Base-by-base conservation (phyloP, 176 grass and related monocot genomes). In the Tillandsia leiboldiana region DNA sequence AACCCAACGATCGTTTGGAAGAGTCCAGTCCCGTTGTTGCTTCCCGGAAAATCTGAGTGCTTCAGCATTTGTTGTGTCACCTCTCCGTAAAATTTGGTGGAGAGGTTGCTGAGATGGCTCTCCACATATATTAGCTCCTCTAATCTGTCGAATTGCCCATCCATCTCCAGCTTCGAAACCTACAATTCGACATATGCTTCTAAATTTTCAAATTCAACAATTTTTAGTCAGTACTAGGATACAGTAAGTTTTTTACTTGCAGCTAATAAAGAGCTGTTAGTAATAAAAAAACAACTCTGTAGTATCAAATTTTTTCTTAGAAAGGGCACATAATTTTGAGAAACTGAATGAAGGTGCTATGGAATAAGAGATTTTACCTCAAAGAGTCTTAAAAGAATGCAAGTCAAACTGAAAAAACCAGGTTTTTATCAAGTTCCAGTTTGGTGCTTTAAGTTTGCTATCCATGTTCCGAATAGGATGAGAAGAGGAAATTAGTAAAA, bases 11-110 rank as follows among this genome's bases (percentile, higher is more conserved):
- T 86, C 3, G 91, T 91, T 72, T 91, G 91, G 87, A 96, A 96
- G 33, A 91, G 85, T 51, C 91, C 88, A 14, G 91, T 91, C 63
- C 91, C 87, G 22, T 96, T 96, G 87, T 86, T 88, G 79, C 91
- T 88, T 49, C 91, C 87, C 9, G 91, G 85, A 71, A 96, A 91
- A 62, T 96, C 91, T 8, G 88, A 62, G 42, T 91, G 91, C 87
- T 91, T 96, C 33, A 96, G 73, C 88, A 91, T 91, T 78, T 91
- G 88, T 71, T 96, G 91, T 70, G 91, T 96, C 79, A 96, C 91
- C 74, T 96, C 91, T 23, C 91, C 91, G 13, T 96, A 96, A 70
- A 90, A 96, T 78, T 96, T 96, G 74, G 82, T 77, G 23, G 91
- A 96, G 67, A 86, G 85, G 72, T 88, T 96, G 87, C 91, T 88